These are phyloP conservation scores for Pyrrhoderma noxium DNA, from an alignment of 1,284 basidiomycete genomes.

Conservation along the genomic window DNA sequence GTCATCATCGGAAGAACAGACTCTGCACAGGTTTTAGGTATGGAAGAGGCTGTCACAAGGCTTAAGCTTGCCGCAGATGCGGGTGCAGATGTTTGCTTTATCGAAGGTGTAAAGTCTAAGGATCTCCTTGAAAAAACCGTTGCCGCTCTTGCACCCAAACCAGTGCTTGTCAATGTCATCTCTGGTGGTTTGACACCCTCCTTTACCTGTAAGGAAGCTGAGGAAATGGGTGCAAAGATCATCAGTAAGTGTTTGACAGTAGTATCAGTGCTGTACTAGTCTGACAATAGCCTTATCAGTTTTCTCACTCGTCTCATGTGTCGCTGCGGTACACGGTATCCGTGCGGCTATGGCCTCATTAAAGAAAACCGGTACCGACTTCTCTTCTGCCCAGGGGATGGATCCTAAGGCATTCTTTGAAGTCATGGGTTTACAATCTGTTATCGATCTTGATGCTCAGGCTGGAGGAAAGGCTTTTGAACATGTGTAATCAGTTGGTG, in stretches of 20 bases:
- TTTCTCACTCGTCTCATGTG: slow-evolving; percentile 63
- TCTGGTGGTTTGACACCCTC: slow-evolving; percentile 70
- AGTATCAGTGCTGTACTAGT: not conserved
- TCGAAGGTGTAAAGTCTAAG: slow-evolving; percentile 70
- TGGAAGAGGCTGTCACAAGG: slow-evolving; percentile 71
- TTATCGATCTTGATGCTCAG: slow-evolving; percentile 48
- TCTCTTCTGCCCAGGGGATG: slow-evolving; percentile 61
- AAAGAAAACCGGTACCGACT: slow-evolving; percentile 72
- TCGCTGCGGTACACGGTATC: slow-evolving; percentile 65
- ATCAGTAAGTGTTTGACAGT: slow-evolving; percentile 45
- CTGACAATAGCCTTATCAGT: slow-evolving; percentile 35
- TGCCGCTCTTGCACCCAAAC: slow-evolving; percentile 59
- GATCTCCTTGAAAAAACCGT: slow-evolving; percentile 61
- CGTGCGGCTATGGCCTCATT: slow-evolving; percentile 66
- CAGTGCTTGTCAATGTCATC: slow-evolving; percentile 70
- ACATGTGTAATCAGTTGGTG: slow-evolving; percentile 31
- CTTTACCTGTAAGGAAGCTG: slow-evolving; percentile 62
- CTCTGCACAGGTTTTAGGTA: slow-evolving; percentile 70
- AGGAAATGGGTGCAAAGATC: slow-evolving; percentile 63
- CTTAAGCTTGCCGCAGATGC: slow-evolving; percentile 66
- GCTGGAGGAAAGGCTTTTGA: slow-evolving; percentile 57
- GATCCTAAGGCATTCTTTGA: slow-evolving; percentile 71
- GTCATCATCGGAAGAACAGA: slow-evolving; percentile 81
- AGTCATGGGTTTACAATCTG: slow-evolving; percentile 58
- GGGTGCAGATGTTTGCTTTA: slow-evolving; percentile 80